Evolutionary conservation across 208 protist genomes (phyloP), one percentile per base, ranked within the genome.

Genomic region (Trichomonas tenax): DNA sequence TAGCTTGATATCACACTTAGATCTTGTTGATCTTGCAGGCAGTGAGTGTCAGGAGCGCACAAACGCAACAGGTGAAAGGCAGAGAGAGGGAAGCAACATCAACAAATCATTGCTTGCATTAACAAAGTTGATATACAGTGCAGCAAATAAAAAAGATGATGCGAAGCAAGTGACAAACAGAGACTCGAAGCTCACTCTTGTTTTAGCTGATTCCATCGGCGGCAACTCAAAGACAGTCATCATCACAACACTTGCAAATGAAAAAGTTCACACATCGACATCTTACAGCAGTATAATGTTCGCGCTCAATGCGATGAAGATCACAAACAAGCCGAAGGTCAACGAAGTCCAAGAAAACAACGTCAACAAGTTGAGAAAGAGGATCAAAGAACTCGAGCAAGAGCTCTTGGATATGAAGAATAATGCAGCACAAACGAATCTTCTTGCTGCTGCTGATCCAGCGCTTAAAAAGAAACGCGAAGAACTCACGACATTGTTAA

Each of bases 311-410:
- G 98, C 98, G 21, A 98, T 98, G 96, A 97, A 98, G 89, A 98
- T 98, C 96, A 98, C 98, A 88, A 98, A 98, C 96, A 98, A 98
- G 96, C 97, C 98, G 26, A 97, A 97, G 63, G 97, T 98, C 88
- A 98, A 98, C 96, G 98, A 98, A 95, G 97, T 98, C 96, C 97
- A 98, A 2, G 58, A 72, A 26, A 72, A 72, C 21, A 72, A 72
- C 21, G 58, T 72, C 26, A n/a, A 72, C 21, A 72, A n/a, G 26
- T 26, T 72, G 3, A 4, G 58, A 31, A 72, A 72, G 21, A 72
- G 58, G 21, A 72, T 72, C 26, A 72, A 72, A 72, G 58, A 72
- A 72, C 58, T 72, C 11, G 58, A 72, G 26, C 11, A 72, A 72
- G 58, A 72, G 26, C 26, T 72, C 4, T 17, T n/a, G 26, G 58